These are phyloP conservation scores for Pyrenopolyporus hunteri DNA, from an alignment of 495 filamentous ascomycete species.

Conservation along the genomic window DNA sequence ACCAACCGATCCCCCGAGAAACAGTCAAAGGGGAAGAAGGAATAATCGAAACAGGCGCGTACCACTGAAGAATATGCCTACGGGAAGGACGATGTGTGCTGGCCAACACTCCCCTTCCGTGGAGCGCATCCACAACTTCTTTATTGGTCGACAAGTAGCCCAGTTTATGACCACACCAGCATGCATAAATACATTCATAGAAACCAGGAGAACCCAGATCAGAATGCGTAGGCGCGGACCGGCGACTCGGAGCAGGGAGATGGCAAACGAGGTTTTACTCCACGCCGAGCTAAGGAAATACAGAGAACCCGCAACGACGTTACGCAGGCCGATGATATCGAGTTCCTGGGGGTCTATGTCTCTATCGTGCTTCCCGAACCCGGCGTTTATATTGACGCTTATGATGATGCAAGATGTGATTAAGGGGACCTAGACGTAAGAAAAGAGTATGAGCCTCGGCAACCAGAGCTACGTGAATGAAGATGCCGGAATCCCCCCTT, in stretches of 20 bases:
- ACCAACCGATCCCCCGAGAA: background rate
- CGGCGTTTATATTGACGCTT: conserved; percentile 32
- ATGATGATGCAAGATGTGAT: conserved; percentile 27
- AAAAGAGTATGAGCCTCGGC: background rate
- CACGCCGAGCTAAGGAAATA: conserved; percentile 42
- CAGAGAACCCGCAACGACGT: conserved; percentile 40
- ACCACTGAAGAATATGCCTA: conserved; percentile 33
- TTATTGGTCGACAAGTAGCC: conserved; percentile 35
- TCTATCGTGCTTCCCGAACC: conserved; percentile 41
- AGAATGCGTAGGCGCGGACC: conserved; percentile 17
- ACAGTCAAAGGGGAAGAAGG: background rate
- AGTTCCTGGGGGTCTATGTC: conserved; percentile 33
- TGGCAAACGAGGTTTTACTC: conserved; percentile 48
- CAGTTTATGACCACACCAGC: conserved; percentile 30
- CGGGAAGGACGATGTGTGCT: background rate
- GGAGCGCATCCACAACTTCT: conserved; percentile 25
- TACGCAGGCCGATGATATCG: conserved; percentile 26
- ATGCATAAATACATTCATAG: conserved; percentile 39
- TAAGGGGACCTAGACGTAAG: conserved; percentile 26
- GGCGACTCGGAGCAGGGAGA: conserved; percentile 44
- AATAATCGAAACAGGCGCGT: no score
- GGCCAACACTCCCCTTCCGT: conserved; percentile 39
- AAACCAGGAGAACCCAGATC: conserved; percentile 37
- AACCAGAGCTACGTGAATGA: background rate
- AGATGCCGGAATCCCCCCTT: background rate